phyloP scores from a whole-genome alignment of 2,329 filamentous ascomycete genomes.

The Albophoma yamanashiensis region DNA sequence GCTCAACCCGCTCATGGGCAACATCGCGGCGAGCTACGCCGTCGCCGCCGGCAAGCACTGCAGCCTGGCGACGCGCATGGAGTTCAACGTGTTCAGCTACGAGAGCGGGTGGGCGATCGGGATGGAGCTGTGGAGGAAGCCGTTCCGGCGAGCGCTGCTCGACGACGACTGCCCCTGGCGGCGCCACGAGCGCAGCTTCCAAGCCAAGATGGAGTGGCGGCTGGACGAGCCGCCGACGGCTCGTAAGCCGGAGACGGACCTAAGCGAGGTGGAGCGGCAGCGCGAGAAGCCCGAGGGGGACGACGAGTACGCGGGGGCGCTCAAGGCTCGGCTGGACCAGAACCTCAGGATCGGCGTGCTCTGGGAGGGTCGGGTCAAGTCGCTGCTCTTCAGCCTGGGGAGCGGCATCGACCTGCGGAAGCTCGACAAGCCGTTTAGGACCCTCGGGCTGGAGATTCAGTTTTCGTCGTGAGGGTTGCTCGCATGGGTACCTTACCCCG shows the following conservation, averaged over 20 bases:
- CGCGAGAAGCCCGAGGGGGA: constrained; percentile 33
- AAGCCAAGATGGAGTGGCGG: constrained; percentile 42
- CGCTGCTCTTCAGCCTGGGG: constrained; percentile 83
- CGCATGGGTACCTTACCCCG: neutral
- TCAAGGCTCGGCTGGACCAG: constrained; percentile 86
- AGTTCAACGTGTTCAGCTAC: constrained; percentile 98
- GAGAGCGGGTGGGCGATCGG: constrained; percentile 90
- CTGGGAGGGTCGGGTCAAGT: constrained; percentile 91
- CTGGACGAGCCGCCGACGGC: constrained; percentile 29
- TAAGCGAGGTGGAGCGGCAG: constrained; percentile 2
- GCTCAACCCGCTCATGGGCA: constrained; percentile 88
- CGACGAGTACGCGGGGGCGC: constrained; percentile 68
- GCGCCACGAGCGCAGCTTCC: constrained; percentile 29
- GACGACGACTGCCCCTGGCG: constrained; percentile 17
- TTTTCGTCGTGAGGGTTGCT: constrained; percentile 60
- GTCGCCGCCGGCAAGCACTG: constrained; percentile 76
- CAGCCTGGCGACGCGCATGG: constrained; percentile 80
- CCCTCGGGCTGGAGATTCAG: constrained; percentile 68
- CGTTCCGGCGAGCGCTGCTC: constrained; percentile 25
- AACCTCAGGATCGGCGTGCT: constrained; percentile 75
- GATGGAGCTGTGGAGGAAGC: constrained; percentile 81
- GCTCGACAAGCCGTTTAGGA: constrained; percentile 66
- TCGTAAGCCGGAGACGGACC: constrained; percentile 16
- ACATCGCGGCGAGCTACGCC: constrained; percentile 82
- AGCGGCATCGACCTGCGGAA: constrained; percentile 72